Evolutionary conservation across 2,329 filamentous ascomycete genomes (phyloP), one percentile per base, ranked within the genome.

Genomic region (Apiospora rasikravindrae): DNA sequence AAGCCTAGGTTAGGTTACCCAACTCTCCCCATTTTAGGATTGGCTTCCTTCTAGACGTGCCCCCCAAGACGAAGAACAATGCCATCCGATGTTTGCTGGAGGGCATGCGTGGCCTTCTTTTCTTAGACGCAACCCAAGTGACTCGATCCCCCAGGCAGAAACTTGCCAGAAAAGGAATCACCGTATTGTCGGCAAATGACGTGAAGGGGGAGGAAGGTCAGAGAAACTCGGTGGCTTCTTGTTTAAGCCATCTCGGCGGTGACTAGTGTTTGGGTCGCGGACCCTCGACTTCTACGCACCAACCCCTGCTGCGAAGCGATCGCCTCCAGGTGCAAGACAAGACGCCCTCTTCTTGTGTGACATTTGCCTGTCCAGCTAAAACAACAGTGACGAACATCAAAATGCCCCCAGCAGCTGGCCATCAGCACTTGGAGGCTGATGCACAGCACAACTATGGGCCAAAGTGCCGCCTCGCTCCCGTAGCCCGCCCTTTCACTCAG

Each of bases 361-460:
- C 57, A 64, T 57, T 57, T 64, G 57, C 33, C 33, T 40, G 57
- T 64, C 57, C 57, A 64, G 57, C 57, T 64, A 64, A 64, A 42
- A 64, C 57, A 64, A 64, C 33, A 64, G 57, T 64, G 57, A 64
- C 57, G 33, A 64, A 4, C n/a, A 33, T 19, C 53, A 73, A 70
- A 71, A 80, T 80, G 78, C 69, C 78, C 73, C 72, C 73, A 72
- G 73, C 73, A 72, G 71, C 69, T 75, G 75, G 67, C 72, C 73
- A 33, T 75, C 76, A 69, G 70, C 75, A 67, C 74, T 76, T 26
- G 76, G 66, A 45, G 33, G 66, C 40, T 68, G 66, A 33, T 68
- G 40, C 74, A 71, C 71, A 74, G 67, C 91, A 93, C 80, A 92
- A 88, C 16, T 89, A 89, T 75, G 89, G 89, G 73, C 80, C 87